Conservation (phyloP, 306 rosid genomes). For the Cicer pinnatifidum region DNA sequence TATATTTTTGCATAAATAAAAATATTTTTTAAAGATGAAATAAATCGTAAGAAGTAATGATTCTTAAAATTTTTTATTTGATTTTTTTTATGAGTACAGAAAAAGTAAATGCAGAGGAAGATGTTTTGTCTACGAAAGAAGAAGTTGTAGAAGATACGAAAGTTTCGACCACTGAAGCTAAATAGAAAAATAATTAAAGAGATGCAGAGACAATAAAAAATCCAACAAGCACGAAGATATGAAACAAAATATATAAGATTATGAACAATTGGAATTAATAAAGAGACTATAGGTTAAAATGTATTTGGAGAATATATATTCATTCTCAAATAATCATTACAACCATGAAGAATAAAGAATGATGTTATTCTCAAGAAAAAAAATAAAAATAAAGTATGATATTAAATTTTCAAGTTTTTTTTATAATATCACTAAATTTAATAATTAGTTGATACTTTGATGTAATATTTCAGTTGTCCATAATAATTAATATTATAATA, state of each 20-base stretch:
- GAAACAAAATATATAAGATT: not conserved
- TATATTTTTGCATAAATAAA: not conserved
- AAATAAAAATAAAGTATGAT: too few relatives aligned
- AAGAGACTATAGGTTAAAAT: not conserved
- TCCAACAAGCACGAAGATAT: not conserved
- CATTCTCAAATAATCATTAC: not conserved
- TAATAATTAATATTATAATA: too few relatives aligned
- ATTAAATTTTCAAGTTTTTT: too few relatives aligned
- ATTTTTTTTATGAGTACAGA: conserved; percentile 33
- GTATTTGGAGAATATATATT: not conserved
- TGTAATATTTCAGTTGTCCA: too few relatives aligned
- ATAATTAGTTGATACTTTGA: too few relatives aligned
- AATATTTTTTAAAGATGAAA: not conserved
- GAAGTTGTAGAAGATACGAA: conserved; percentile 10
- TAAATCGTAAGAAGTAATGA: not conserved
- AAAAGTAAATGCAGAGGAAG: conserved; percentile 39
- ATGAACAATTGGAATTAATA: not conserved
- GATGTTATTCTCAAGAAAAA: not conserved
- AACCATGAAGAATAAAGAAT: not conserved
- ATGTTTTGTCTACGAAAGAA: not conserved
- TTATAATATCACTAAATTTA: too few relatives aligned
- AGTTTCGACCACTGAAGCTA: conserved; percentile 41
- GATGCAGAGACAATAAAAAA: conserved; percentile 35
- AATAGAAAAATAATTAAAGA: conserved; percentile 36
- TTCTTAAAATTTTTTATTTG: not conserved